These are phyloP conservation scores for Aureobasidium vineae DNA, from an alignment of 2,329 filamentous ascomycete species.

Conservation along the genomic window DNA sequence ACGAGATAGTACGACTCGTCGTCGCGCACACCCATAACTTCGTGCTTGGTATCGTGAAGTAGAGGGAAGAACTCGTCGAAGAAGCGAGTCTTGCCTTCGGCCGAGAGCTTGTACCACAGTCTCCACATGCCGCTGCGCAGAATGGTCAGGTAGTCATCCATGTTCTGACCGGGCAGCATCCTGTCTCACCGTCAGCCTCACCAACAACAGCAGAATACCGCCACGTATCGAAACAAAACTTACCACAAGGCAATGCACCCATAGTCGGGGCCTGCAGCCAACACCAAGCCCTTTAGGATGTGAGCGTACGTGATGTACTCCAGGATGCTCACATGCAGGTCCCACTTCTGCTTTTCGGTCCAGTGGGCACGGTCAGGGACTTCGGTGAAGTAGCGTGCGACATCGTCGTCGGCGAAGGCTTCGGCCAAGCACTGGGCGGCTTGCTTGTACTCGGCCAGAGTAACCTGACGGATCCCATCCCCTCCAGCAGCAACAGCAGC, in stretches of 20 bases:
- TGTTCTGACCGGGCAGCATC: conserved; percentile 71
- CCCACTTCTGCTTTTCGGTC: conserved; percentile 68
- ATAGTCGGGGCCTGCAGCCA: conserved; percentile 71
- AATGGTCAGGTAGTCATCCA: conserved; percentile 70
- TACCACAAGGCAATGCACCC: conserved; percentile 79
- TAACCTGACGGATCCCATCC: conserved; percentile 60
- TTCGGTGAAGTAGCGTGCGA: conserved; percentile 72
- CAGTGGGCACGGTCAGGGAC: conserved; percentile 64
- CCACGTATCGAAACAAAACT: conserved; percentile 36
- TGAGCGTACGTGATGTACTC: conserved; percentile 75
- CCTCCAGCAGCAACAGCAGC: conserved; percentile 35
- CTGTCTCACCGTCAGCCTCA: conserved; percentile 43
- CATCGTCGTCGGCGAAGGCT: conserved; percentile 72
- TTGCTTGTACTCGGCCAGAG: conserved; percentile 66
- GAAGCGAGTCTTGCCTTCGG: conserved; percentile 71
- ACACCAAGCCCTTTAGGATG: conserved; percentile 69
- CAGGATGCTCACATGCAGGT: conserved; percentile 73
- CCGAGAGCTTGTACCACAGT: conserved; percentile 69
- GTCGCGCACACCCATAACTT: conserved; percentile 64
- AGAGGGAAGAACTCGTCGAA: conserved; percentile 74
- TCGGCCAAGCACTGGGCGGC: conserved; percentile 71
- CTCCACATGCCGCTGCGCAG: conserved; percentile 76
- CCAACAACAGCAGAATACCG: background rate
- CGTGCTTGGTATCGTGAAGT: conserved; percentile 68
- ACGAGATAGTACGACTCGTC: conserved; percentile 75